A percentile compares a stretch with the other conserved stretches of the same genome.
Conservation (phyloP, 495 filamentous ascomycete genomes). For the Penicillium egyptiacum region DNA sequence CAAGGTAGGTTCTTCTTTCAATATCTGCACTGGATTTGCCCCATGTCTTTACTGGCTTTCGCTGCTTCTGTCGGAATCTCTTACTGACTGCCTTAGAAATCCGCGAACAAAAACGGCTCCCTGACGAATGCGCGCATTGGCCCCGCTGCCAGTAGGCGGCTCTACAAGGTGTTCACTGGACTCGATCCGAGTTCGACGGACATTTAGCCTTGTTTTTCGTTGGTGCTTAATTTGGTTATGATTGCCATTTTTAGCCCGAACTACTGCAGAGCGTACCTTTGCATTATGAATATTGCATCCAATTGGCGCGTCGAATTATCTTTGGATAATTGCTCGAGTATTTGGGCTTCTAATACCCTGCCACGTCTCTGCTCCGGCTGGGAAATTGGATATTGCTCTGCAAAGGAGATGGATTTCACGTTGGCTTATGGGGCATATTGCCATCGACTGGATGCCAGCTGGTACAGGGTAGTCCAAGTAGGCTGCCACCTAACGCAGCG, state of each 20-base stretch:
- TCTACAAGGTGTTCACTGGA: constrained; percentile 74
- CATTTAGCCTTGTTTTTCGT: constrained; percentile 46
- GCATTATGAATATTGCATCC: not conserved
- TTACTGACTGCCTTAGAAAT: constrained; percentile 48
- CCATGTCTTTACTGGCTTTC: not conserved
- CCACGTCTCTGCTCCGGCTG: not conserved
- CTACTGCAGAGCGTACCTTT: not conserved
- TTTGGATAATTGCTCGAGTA: not conserved
- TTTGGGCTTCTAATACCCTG: not conserved
- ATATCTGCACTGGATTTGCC: not conserved
- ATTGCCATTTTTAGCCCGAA: not conserved
- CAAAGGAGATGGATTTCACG: not conserved
- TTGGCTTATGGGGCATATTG: not conserved
- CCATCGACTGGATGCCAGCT: not conserved
- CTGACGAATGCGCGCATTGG: constrained; percentile 66
- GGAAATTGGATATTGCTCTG: constrained; percentile 8
- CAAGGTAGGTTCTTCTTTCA: constrained; percentile 35
- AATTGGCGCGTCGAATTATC: not conserved
- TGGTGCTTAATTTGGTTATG: constrained; percentile 1
- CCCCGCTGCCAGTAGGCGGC: constrained; percentile 64
- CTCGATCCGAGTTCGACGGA: constrained; percentile 65
- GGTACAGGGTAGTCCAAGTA: not conserved
- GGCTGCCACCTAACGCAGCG: not conserved
- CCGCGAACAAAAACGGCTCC: constrained; percentile 65
- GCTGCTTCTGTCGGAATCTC: not conserved